A percentile compares a stretch with the other conserved stretches of the same genome.
phyloP scores from a whole-genome alignment of 2,329 filamentous ascomycete genomes.

The Penicillium griseofulvum region DNA sequence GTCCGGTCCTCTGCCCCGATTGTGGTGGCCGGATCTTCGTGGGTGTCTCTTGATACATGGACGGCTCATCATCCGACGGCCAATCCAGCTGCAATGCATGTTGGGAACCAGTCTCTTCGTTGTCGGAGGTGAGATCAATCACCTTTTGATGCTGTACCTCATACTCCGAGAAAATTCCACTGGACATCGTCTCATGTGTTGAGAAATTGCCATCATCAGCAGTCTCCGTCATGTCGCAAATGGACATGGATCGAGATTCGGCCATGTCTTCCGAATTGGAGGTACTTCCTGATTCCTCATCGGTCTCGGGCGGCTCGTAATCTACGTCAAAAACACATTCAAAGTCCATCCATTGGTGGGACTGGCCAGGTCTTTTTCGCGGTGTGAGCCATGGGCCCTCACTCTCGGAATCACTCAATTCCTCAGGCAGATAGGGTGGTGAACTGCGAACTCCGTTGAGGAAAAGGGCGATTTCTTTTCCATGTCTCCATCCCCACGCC shows the following conservation, averaged over 20 bases:
- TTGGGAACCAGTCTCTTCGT: not conserved
- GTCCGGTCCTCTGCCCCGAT: not conserved
- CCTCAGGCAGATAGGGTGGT: not conserved
- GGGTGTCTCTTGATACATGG: not conserved
- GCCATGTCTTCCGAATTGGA: not conserved
- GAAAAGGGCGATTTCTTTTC: not conserved
- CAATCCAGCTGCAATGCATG: not conserved
- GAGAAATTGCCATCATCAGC: not conserved
- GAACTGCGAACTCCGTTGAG: not conserved
- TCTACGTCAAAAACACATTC: not conserved
- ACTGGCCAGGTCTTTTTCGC: not conserved
- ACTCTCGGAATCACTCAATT: not conserved
- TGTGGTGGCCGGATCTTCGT: not conserved
- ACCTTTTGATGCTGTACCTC: not conserved
- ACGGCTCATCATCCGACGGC: not conserved
- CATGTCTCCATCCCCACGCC: conserved; percentile 17
- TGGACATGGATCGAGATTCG: not conserved
- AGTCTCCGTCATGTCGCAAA: not conserved
- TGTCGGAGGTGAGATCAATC: not conserved
- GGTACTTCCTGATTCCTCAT: not conserved
- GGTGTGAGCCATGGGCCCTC: not conserved
- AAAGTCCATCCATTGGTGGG: not conserved
- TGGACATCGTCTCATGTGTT: conserved; percentile 1
- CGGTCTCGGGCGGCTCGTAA: not conserved
- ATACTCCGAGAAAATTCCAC: not conserved